Evolutionary conservation across 2,329 filamentous ascomycete species (phyloP), one percentile per base, ranked within the genome.

Genomic region (Penicillium freii): DNA sequence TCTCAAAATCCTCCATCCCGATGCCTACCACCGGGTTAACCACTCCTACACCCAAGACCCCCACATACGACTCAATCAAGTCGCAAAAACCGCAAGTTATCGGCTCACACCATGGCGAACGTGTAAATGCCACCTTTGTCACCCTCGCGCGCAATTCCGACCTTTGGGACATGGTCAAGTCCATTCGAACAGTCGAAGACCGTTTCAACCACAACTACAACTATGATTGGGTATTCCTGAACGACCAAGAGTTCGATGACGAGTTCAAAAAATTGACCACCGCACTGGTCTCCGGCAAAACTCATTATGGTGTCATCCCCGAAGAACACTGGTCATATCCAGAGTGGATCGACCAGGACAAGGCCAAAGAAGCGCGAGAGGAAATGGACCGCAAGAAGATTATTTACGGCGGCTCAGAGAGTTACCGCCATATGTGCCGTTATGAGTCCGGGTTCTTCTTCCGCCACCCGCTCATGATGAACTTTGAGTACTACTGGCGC

Each of bases 371-470:
- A 76, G 92, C 94, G 59, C 90, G 94, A 60, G 88, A 97, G 78
- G 91, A 97, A 68, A 99, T 99, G 94, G 87, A 85, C 56, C 84
- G 91, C 74, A 87, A 88, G 73, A 95, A 97, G 80, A 96, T 99
- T 75, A 99, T 99, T 77, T 99, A 99, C 73, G 94, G 94, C 60
- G 94, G 97, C 77, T 96, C 92, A 11, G 80, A 96, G 78, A 96
- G 91, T 79, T 99, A 99, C 81, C 87, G 94, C 62, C 95, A 99
- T 82, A 99, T 99, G 94, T 99, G 94, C 78, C 91, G 94, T 63
- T 99, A 96, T 73, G 94, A 99, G 78, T 97, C 93, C 8, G 94
- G 94, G 39, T 99, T 99, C 83, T 99, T 99, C 84, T 99, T 97
- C 86, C 91, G 89, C 60, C 94, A 99, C 75, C 84, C 86, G 31